phyloP scores from a whole-genome alignment of 768 basidiomycete species.

The Pulveroboletus sp. region DNA sequence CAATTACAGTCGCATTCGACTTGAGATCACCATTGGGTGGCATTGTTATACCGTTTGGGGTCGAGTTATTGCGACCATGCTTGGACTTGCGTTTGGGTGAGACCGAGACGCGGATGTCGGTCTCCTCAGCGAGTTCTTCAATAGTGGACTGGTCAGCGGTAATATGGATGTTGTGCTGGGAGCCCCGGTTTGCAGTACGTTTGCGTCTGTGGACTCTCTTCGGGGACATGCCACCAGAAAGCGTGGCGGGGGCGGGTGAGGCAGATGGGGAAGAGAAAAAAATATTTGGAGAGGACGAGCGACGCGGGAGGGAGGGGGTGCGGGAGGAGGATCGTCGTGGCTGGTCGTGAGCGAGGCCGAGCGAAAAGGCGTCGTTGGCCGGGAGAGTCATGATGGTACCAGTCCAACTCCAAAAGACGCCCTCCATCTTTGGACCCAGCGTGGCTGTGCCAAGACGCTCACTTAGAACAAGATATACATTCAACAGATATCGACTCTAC shows the following conservation, averaged over 20 bases:
- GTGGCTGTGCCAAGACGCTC: slow-evolving; percentile 14
- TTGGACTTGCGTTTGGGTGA: slow-evolving; percentile 19
- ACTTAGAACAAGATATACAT: not conserved
- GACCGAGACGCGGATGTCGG: slow-evolving; percentile 9
- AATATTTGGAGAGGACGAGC: slow-evolving; percentile 47
- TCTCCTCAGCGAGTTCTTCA: slow-evolving; percentile 23
- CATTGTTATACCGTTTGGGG: slow-evolving; percentile 3
- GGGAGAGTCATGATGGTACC: slow-evolving; percentile 26
- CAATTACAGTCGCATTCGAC: slow-evolving; percentile 34
- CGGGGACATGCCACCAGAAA: slow-evolving; percentile 32
- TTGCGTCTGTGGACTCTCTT: slow-evolving; percentile 27
- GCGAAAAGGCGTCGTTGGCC: slow-evolving; percentile 35
- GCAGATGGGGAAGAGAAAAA: slow-evolving; percentile 29
- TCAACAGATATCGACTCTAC: slow-evolving; percentile 27
- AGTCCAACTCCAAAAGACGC: not conserved
- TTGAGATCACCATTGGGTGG: slow-evolving; percentile 4
- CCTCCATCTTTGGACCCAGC: not conserved
- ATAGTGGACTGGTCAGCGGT: slow-evolving; percentile 16
- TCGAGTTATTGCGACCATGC: slow-evolving; percentile 8
- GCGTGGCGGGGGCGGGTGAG: slow-evolving; percentile 14
- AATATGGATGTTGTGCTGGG: slow-evolving; percentile 11
- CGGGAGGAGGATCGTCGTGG: slow-evolving; percentile 27
- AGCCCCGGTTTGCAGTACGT: slow-evolving; percentile 24
- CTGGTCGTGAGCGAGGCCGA: slow-evolving; percentile 34
- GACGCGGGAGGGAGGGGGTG: slow-evolving; percentile 27